Base-by-base conservation (phyloP, 345 rosid species). In the Eucalyptus pauciflora region DNA sequence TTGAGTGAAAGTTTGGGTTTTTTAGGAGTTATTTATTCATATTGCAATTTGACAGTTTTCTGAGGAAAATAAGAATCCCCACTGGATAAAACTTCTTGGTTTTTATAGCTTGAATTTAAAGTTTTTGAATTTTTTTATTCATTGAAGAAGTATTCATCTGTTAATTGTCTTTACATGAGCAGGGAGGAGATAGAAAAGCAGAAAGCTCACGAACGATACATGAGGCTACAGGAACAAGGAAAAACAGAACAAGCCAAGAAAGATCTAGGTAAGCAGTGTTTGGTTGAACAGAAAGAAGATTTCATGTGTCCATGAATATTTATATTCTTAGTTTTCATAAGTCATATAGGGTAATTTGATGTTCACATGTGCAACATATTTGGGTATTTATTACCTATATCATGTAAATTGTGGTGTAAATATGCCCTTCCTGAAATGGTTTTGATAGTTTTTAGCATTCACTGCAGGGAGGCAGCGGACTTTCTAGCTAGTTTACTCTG, bases 211-310 rank as follows among this genome's bases (percentile, higher is more conserved):
- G 99, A 97, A 93, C 96, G 98, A 62, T 97, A 95, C 93, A 97
- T 97, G 99, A 96, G 93, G 96, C 94, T 98, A 92, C 99, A 97
- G 89, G 99, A 98, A 91, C 99, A 98, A 90, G 99, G 99, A 81
- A 98, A 98, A 94, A 97, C 99, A 12, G 99, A 98, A 46, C 99
- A 96, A 94, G 97, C 99, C 50, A 94, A 92, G 92, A 98, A 98
- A 91, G 99, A 98, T 91, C 93, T 98, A 89, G 99, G 99, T 95
- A 89, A 90, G 92, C 88, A 41, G 83, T 76, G 83, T 76, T 37
- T 69, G 43, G 80, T 37, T 25, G 29, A 87, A 6, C 85, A 60
- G 88, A 24, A 43, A 50, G 6, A 46, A 8, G 31, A 60, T 67
- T 13, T 27, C 60, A 56, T 16, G 37, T 29, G 15, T 87, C 33